Base-by-base conservation (phyloP, 1,284 basidiomycete genomes). In the Ustilago sp. region DNA sequence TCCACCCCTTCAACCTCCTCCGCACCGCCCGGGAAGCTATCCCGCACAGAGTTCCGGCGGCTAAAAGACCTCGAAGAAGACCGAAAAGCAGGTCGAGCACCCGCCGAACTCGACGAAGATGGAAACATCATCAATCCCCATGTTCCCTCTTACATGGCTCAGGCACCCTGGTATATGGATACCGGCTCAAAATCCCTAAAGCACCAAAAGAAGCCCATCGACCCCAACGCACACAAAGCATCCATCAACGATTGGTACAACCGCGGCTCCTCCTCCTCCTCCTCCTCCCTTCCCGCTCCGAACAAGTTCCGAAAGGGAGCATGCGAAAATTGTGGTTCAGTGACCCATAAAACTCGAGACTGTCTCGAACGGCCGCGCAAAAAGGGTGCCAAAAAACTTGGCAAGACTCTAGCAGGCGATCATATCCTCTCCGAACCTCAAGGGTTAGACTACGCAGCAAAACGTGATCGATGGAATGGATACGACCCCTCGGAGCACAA, bases 81-180 rank as follows among this genome's bases (percentile, higher is more conserved):
- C 8, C 92, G 96, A 71, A 98, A 98, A 88, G 96, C 96, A 53
- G 96, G 96, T 87, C 98, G 94, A 35, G 96, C 95, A 11, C 94
- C 95, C 28, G 94, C 95, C 41, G 95, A 94, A 55, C 88, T 97
- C 53, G 96, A 98, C 85, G 93, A 94, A 85, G 93, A 97, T 86
- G 97, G 95, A 63, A 92, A 91, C 84, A 91, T 94, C 62, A 98
- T 99, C 88, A 99, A 99, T 86, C 97, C 97, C 39, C 96, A 99
- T 87, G 98, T 99, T 87, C 96, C 96, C 86, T 56, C 75, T 57
- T 88, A 87, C 77, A 88, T 88, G 87, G 82, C 86, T 7, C 94
- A 98, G 87, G 96, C 94, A 17, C 97, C 97, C 76, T 99, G 97
- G 97, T 99, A 98, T 87, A 90, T 98, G 82, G 93, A 95, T 87